Evolutionary conservation across 805 yeast species (phyloP), one percentile per base, ranked within the genome.

Genomic region (Teunomyces aglyptinius): DNA sequence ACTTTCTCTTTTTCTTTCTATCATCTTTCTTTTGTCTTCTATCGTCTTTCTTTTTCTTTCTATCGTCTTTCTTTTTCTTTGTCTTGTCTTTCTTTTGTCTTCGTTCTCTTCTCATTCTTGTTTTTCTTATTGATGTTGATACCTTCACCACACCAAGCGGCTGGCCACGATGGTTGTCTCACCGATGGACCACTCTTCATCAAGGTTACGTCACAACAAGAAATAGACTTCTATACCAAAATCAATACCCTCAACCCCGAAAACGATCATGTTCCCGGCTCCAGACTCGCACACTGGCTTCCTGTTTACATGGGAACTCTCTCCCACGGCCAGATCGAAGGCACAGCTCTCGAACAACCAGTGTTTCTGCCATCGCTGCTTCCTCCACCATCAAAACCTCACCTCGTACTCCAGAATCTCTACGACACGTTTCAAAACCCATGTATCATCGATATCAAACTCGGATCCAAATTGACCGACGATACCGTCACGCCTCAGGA

Each of bases 141-240:
- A 12, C 44, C 44, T 0, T 29, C 63, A 8, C 44, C 46, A n/a
- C 88, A 86, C 58, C 86, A 83, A 65, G 98, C 94, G 2, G 98
- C 97, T 0, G 99, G 99, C 5, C 99, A 92, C 58, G 87, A 76
- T 5, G 98, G 96, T 0, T 78, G 86, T 2, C 55, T 89, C 45
- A 77, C 80, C 4, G 79, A 78, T 34, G 96, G 90, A 0, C 65
- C 80, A 6, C 67, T 92, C 12, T 85, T 91, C 53, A 79, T 88
- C 46, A 92, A 94, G 63, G 83, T 84, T 0, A 73, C 91, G 0
- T 60, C 68, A 0, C 64, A 64, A 20, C 81, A 80, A 53, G 99
- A 92, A 64, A 64, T 86, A 24, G 82, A 78, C n/a, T 94, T 94
- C 64, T 92, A 94, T 60, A 67, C 74, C 36, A 15, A 29, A 39